A percentile compares a stretch with the other conserved stretches of the same genome.
These are phyloP conservation scores for Nicotiana otophora DNA, from an alignment of 257 asterid genomes.

Conservation along the genomic window DNA sequence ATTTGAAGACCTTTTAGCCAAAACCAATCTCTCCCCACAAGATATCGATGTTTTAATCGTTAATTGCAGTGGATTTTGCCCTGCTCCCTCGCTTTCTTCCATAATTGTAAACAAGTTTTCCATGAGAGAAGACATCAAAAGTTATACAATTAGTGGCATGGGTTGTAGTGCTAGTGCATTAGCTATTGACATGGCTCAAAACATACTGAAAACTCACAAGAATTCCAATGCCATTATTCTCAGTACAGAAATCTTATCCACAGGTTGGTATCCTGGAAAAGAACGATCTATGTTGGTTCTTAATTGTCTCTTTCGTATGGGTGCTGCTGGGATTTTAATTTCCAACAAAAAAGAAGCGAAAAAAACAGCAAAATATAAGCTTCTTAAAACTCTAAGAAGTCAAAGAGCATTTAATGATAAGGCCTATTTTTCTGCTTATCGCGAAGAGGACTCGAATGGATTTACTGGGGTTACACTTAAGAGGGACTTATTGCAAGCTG, in stretches of 20 bases:
- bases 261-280: conserved; percentile 88
- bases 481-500: conserved; percentile 57
- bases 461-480: conserved; percentile 59
- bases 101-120: conserved; percentile 39
- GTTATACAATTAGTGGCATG: conserved; percentile 73
- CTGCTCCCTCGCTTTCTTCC: conserved; percentile 65
- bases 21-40: conserved; percentile 29
- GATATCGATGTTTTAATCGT: conserved; percentile 67
- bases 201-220: conserved; percentile 37
- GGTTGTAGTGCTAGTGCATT: conserved; percentile 87
- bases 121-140: conserved; percentile 59
- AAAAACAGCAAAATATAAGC: conserved; percentile 49
- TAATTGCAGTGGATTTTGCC: conserved; percentile 93
- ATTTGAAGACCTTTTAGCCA: conserved; percentile 40
- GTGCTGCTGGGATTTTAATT: conserved; percentile 64
- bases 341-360: conserved; percentile 37
- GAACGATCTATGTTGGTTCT: conserved; percentile 51
- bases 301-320: conserved; percentile 75
- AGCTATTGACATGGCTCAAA: conserved; percentile 58
- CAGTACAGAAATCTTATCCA: conserved; percentile 73
- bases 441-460: conserved; percentile 79
- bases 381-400: conserved; percentile 46
- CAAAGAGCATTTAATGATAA: conserved; percentile 68
- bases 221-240: conserved; percentile 52
- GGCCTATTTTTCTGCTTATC: conserved; percentile 44